Evolutionary conservation across 495 filamentous ascomycete species (phyloP).

Genomic region (Podospora tetraspora): DNA sequence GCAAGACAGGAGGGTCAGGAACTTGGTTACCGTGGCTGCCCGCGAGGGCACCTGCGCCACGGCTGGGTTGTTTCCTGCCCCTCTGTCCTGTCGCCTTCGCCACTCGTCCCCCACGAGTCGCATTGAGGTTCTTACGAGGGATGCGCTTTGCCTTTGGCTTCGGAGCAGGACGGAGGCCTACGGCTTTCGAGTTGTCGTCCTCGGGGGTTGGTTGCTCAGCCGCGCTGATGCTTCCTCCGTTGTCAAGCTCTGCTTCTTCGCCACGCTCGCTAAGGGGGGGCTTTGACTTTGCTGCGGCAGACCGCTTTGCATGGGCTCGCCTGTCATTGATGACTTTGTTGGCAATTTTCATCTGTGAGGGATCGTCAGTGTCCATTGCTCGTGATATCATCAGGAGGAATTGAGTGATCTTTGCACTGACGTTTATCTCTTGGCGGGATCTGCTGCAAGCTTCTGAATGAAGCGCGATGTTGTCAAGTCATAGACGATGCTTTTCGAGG

Average conservation of each 20-base stretch:
- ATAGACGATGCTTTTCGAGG: neutral
- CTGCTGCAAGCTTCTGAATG: neutral
- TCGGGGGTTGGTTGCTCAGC: neutral
- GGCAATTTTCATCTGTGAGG: neutral
- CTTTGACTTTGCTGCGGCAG: neutral
- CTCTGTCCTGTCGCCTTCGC: neutral
- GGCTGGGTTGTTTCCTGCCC: neutral
- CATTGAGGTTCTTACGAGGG: neutral
- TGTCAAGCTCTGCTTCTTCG: neutral
- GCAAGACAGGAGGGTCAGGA: neutral
- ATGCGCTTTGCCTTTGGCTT: neutral
- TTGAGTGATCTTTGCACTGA: neutral
- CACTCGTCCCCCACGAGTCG: neutral
- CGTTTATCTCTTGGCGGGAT: neutral
- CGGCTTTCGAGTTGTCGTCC: neutral
- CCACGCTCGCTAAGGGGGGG: no score
- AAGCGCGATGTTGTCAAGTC: neutral
- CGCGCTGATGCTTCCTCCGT: neutral
- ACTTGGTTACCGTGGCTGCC: neutral
- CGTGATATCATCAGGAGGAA: no score
- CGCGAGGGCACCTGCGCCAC: neutral
- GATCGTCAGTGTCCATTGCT: neutral
- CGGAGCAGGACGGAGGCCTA: neutral
- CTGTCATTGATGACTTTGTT: neutral
- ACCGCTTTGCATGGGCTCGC: neutral